Conservation (phyloP, 1,284 basidiomycete genomes). For the Grifola frondosa region DNA sequence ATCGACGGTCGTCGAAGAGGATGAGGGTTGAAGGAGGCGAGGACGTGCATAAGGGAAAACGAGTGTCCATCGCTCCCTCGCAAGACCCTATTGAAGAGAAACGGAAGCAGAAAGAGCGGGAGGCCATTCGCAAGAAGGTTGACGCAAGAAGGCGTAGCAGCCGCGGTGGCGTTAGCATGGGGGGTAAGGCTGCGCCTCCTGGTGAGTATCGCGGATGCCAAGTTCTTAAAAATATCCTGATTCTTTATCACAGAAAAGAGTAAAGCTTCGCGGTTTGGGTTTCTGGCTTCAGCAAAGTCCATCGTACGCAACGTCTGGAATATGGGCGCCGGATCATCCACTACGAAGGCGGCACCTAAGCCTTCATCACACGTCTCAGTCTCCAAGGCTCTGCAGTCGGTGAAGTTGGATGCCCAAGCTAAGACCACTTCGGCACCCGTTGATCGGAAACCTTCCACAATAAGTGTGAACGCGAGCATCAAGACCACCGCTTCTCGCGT, state of each 20-base stretch:
- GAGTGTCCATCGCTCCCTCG: constrained; percentile 34
- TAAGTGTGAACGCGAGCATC: constrained; percentile 1
- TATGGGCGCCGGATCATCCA: constrained; percentile 27
- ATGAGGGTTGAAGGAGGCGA: constrained; percentile 35
- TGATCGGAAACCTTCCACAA: constrained; percentile 7
- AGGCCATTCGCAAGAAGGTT: constrained; percentile 59
- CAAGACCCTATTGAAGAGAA: constrained; percentile 35
- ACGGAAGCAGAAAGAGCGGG: constrained; percentile 47
- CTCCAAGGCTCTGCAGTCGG: constrained; percentile 18
- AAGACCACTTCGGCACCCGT: constrained; percentile 9
- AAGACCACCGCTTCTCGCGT: constrained; percentile 10
- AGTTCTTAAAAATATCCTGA: neutral
- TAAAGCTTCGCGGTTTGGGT: constrained; percentile 35
- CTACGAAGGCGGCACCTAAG: constrained; percentile 14
- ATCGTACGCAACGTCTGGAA: constrained; percentile 41
- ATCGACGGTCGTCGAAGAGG: constrained; percentile 40
- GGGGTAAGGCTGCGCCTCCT: constrained; percentile 18
- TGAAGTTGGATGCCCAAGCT: constrained; percentile 9
- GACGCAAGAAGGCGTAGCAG: constrained; percentile 70
- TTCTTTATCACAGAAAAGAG: constrained; percentile 25
- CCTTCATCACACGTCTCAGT: constrained; percentile 24
- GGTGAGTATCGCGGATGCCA: constrained; percentile 22
- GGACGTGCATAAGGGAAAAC: constrained; percentile 32
- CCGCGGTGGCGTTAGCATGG: constrained; percentile 38
- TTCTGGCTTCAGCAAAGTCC: constrained; percentile 40